Evolutionary conservation across 768 basidiomycete species (phyloP).

Genomic region (Zangia roseola): DNA sequence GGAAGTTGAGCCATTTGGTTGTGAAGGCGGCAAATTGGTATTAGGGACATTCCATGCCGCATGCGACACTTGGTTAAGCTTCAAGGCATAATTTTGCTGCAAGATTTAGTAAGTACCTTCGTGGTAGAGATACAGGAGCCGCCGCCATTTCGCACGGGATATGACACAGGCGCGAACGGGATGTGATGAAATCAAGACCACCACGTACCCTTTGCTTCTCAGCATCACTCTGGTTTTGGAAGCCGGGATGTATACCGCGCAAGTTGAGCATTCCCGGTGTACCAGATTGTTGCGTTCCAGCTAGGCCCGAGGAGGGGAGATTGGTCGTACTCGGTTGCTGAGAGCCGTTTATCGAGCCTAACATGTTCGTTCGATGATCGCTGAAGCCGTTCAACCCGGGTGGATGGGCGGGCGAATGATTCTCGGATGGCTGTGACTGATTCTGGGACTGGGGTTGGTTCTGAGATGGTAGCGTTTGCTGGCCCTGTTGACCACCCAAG

Average conservation of each 20-base stretch:
- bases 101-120: constrained; percentile 6
- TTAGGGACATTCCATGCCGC: constrained; percentile 66
- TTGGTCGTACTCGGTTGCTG: constrained; percentile 23
- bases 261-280: constrained; percentile 72
- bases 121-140: not conserved
- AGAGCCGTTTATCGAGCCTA: constrained; percentile 46
- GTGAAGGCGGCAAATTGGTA: constrained; percentile 39
- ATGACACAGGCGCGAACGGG: constrained; percentile 1
- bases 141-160: not conserved
- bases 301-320: constrained; percentile 29
- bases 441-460: constrained; percentile 30
- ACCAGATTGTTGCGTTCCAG: constrained; percentile 46
- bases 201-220: constrained; percentile 68
- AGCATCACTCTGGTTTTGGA: constrained; percentile 57
- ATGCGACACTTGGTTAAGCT: constrained; percentile 60
- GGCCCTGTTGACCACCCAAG: constrained; percentile 61
- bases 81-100: constrained; percentile 61
- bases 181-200: not conserved
- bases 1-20: constrained; percentile 28
- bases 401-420: constrained; percentile 48
- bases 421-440: constrained; percentile 33
- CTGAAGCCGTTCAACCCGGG: constrained; percentile 74
- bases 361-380: constrained; percentile 52
- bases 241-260: constrained; percentile 39
- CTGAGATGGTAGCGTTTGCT: constrained; percentile 23